Conservation (phyloP, 306 rosid species). For the Vicia villosa region DNA sequence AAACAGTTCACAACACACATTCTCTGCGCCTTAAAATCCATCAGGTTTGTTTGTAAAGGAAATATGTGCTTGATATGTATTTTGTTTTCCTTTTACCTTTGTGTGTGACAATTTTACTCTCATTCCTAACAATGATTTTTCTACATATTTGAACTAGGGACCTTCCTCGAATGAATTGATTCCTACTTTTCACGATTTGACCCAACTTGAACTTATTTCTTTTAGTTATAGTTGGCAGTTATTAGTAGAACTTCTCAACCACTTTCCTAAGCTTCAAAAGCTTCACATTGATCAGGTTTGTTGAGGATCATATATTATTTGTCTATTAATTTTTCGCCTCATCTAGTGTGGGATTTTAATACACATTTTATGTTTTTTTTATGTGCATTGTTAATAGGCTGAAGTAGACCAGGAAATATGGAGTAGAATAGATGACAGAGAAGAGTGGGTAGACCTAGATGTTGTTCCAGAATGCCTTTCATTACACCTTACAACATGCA, state of each 20-base stretch:
- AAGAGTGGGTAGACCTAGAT: too few species aligned
- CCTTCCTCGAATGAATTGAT: too few species aligned
- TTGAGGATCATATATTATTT: too few species aligned
- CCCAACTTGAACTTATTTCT: neutral
- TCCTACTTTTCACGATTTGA: neutral
- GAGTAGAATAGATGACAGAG: neutral
- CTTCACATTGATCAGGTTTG: conserved; percentile 8
- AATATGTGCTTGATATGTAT: too few species aligned
- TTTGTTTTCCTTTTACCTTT: too few species aligned
- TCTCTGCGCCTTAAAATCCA: neutral
- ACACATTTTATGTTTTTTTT: too few species aligned
- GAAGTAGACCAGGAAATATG: neutral
- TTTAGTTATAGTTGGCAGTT: fast-evolving
- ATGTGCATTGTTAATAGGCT: neutral
- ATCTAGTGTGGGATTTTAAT: too few species aligned
- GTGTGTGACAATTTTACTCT: neutral
- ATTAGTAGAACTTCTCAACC: neutral
- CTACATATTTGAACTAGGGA: too few species aligned
- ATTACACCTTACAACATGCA: neutral
- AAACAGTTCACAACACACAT: neutral
- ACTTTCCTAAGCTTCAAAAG: conserved; percentile 4
- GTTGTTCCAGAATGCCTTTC: too few species aligned
- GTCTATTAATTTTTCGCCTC: too few species aligned
- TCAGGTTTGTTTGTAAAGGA: neutral
- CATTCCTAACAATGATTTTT: neutral